Base-by-base conservation (phyloP, 2,329 filamentous ascomycete species). In the Exophiala lecanii-corni region DNA sequence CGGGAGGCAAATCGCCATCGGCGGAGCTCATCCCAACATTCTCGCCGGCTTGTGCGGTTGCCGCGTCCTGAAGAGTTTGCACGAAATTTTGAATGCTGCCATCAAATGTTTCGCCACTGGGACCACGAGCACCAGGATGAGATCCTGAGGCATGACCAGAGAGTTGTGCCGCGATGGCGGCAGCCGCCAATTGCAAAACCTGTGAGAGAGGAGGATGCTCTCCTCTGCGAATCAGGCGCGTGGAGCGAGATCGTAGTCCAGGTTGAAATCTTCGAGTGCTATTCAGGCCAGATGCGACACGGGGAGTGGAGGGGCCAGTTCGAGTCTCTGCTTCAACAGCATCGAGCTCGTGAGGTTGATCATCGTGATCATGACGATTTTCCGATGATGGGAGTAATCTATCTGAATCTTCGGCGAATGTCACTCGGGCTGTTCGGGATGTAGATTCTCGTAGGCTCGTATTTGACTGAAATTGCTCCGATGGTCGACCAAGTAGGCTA, bases 81-180 rank as follows among this genome's bases (percentile, higher is more conserved):
- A 82, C 70, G 49, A 83, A 80, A 42, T 74, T 76, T 51, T 82
- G 76, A 42, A 83, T 73, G 28, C 76, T 79, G 43, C 77, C 78
- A 50, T 81, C 78, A 38, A 80, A 68, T 10, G 73, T 74, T 45
- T 75, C 73, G 23, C 70, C 71, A 3, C 73, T 73, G 35, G 77
- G 58, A 43, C 71, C 70, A 44, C 77, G 70, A 10, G 76, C 72
- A 53, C 78, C 74, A 18, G 75, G 70, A 35, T 78, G 64, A 2
- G 72, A 70, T 43, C 74, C 71, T 34, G 74, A 71, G 50, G 76
- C 69, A 26, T 74, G 73, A n/a, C 79, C 79, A 50, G 81, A 80
- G 26, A 82, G 67, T 42, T 81, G 79, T 34, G 78, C 77, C 39
- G 79, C 79, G 26, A 81, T 82, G 9, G 78, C 77, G 28, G 78